Conservation (phyloP, 2,329 filamentous ascomycete genomes). For the Aspergillus sp. region DNA sequence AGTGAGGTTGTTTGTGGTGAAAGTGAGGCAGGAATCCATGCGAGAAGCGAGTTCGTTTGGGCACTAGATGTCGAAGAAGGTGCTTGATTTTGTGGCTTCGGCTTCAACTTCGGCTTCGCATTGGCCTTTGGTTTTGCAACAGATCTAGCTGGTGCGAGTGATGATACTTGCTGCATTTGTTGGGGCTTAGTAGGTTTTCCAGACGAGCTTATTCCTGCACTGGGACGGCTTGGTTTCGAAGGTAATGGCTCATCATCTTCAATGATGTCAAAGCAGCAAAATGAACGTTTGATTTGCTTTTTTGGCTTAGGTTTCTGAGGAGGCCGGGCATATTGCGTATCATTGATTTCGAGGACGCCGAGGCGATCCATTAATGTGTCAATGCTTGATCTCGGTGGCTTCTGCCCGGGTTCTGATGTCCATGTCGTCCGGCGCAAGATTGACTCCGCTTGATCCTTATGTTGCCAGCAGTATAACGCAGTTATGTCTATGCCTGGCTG, state of each 20-base stretch:
- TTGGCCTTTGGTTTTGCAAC: not conserved
- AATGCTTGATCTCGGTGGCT: conserved; percentile 74
- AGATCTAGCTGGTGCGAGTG: conserved; percentile 10
- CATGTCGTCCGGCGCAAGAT: conserved; percentile 36
- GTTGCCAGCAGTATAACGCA: conserved; percentile 85
- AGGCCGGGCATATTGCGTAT: conserved; percentile 19
- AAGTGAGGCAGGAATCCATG: conserved; percentile 70
- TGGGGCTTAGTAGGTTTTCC: not conserved
- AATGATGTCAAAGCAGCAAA: conserved; percentile 41
- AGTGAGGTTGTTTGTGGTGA: conserved; percentile 70
- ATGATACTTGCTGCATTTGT: conserved; percentile 19
- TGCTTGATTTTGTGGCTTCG: conserved; percentile 1
- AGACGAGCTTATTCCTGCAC: conserved; percentile 25
- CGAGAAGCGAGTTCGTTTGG: conserved; percentile 56
- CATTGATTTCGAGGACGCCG: conserved; percentile 70
- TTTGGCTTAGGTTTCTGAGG: conserved; percentile 21
- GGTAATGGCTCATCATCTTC: conserved; percentile 34
- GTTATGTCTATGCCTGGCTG: conserved; percentile 33
- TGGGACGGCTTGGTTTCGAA: not conserved
- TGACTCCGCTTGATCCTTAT: conserved; percentile 77
- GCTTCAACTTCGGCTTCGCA: not conserved
- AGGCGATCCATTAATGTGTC: conserved; percentile 84
- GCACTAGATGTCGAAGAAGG: conserved; percentile 27
- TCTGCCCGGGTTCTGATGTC: conserved; percentile 40
- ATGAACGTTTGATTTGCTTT: conserved; percentile 31